Evolutionary conservation across 768 basidiomycete species (phyloP), one percentile per base, ranked within the genome.

Genomic region (Rhodosporidiobolus sp.): DNA sequence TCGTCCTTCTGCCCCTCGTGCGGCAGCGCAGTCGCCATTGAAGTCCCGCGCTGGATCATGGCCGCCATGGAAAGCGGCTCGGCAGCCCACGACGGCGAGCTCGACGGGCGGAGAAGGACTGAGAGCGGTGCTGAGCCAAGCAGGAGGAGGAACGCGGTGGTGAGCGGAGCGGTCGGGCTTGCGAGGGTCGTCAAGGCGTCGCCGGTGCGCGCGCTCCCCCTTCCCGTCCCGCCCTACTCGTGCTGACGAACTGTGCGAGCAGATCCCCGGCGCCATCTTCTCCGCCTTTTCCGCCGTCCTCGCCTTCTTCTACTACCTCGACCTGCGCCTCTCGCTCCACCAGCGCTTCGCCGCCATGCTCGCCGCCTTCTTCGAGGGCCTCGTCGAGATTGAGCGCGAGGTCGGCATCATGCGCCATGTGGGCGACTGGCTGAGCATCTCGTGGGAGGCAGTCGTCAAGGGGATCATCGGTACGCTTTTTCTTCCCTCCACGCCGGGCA

Each of bases 341-440:
- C 38, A 71, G n/a, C 58, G 48, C 20, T 19, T 53, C 24, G 64
- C 53, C 14, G 12, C 16, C 22, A 20, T 48, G 7, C 46, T 55
- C n/a, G 34, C 24, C 9, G 34, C 34, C 2, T 54, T 71, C 53
- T 32, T 65, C 43, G 65, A 56, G 46, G 70, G 70, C 1, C 53
- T 71, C 8, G 70, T 71, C 32, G 59, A 66, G 53, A 71, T 71
- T 16, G 70, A 71, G 54, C 35, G 38, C 32, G 70, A 71, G 54
- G 53, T 71, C 20, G 70, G 70, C 14, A 2, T 71, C 16, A 49
- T 71, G 64, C 43, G 45, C 48, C 56, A 49, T 5, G 64, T 48
- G 2, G 70, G 70, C 16, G 70, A 71, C 9, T 52, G 59, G n/a
- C 20, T 71, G 32, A 62, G 59, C 28, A 54, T 71, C 28, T 59